Evolutionary conservation across 805 yeast species (phyloP), one percentile per base, ranked within the genome.

Genomic region (Ogataea trehalophila): DNA sequence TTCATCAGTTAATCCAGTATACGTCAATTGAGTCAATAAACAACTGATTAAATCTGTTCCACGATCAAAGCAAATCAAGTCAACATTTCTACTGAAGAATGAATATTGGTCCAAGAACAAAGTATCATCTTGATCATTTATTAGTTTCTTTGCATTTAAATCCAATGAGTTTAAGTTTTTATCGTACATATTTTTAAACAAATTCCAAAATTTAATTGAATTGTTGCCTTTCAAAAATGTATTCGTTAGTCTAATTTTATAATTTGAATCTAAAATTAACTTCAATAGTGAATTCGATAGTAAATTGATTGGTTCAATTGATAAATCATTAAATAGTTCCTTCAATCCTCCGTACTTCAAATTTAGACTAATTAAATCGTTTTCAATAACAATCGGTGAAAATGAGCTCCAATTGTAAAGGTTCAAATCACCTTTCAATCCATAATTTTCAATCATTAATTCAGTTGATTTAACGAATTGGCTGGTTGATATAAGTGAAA

Each of bases 1-100:
- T 56, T 91, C 97, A 61, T 87, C 91, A 18, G 90, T 70, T 15
- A 94, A 70, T 0, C 98, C 99, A 16, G 78, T 72, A 62, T 91
- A 92, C 2, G 89, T 86, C 56, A 91, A 67, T 57, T 91, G 97
- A 23, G 82, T 79, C 46, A 89, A 67, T 11, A 88, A 58, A 1
- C 89, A 83, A 1, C 95, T 80, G 5, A 86, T 63, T 39, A 79
- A 74, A 66, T 92, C 99, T 29, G 83, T 63, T 45, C 83, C 79
- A 42, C 99, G 71, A 60, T 92, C 98, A 18, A 92, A 59, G 1
- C 91, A 83, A 6, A 92, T 73, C 29, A 91, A 66, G 59, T 92
- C 95, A 44, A 81, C 76, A 49, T 82, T 83, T 41, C 63, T 59
- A 49, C 55, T 47, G 66, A 64, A 59, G 66, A 65, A 55, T 43